A percentile compares a stretch with the other conserved stretches of the same genome.
Evolutionary conservation across 208 protist genomes (phyloP).

Genomic region (Kentomonas sorsogonicus): DNA sequence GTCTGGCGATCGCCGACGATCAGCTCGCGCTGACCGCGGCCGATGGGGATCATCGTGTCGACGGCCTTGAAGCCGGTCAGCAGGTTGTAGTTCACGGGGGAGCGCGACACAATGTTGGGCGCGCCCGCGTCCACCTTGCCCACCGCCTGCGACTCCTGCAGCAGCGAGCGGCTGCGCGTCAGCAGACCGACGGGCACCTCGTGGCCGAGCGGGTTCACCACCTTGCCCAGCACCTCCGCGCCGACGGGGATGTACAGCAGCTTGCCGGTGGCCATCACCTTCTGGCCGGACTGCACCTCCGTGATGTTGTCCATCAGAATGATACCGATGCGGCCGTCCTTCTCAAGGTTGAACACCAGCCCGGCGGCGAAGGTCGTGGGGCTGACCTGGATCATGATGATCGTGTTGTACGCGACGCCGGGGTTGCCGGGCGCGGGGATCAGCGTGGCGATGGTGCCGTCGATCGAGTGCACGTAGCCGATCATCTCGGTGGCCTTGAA

Average conservation of each 20-base stretch:
- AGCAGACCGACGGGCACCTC: conserved; percentile 72
- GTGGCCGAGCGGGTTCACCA: conserved; percentile 80
- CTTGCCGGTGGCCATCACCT: conserved; percentile 81
- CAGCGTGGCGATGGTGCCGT: conserved; percentile 82
- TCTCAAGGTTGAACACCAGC: conserved; percentile 83
- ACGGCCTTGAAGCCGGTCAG: conserved; percentile 91
- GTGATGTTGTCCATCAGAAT: conserved; percentile 88
- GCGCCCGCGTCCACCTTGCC: conserved; percentile 88
- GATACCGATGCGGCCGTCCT: conserved; percentile 81
- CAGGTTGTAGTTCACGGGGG: conserved; percentile 92
- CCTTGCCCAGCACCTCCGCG: conserved; percentile 77
- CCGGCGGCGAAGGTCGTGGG: conserved; percentile 69
- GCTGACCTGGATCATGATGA: conserved; percentile 82
- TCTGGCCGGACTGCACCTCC: conserved; percentile 80
- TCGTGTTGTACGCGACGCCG: conserved; percentile 80
- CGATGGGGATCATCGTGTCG: conserved; percentile 92
- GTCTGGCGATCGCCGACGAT: conserved; percentile 94
- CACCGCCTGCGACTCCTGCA: conserved; percentile 36
- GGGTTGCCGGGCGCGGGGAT: conserved; percentile 71
- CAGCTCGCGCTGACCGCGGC: conserved; percentile 91
- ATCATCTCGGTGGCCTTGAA: conserved; percentile 85
- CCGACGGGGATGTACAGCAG: conserved; percentile 82
- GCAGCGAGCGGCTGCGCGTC: conserved; percentile 44
- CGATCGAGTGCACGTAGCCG: conserved; percentile 83
- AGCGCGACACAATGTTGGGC: conserved; percentile 90